Evolutionary conservation across 1,284 basidiomycete genomes (phyloP).

Genomic region (Cryptococcus neoformans): DNA sequence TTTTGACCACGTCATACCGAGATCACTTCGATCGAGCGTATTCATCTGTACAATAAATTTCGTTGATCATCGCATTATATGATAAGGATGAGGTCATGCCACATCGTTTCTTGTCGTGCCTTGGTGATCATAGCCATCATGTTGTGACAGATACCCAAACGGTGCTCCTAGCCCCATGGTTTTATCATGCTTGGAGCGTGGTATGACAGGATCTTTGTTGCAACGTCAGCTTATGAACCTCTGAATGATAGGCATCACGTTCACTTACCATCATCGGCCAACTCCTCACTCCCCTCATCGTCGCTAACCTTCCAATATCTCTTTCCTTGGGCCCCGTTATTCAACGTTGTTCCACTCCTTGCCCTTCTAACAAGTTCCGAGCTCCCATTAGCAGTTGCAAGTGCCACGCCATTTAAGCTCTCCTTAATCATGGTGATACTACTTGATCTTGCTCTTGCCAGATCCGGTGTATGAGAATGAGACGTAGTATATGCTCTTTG

Average conservation of each 20-base stretch:
- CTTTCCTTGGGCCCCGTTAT: background rate
- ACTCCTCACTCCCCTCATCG: background rate
- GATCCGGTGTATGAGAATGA: background rate
- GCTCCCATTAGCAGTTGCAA: conserved; percentile 1
- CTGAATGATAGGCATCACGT: background rate
- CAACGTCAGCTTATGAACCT: background rate
- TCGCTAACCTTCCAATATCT: background rate
- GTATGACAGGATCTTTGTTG: background rate
- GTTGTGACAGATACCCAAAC: too few relatives aligned
- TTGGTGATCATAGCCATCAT: too few relatives aligned
- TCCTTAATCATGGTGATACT: conserved; percentile 13
- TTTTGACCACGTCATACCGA: too few relatives aligned
- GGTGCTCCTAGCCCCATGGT: background rate
- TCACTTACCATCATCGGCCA: background rate
- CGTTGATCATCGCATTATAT: too few relatives aligned
- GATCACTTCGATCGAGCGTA: too few relatives aligned
- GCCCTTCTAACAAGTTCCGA: conserved; percentile 13
- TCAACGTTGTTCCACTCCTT: conserved; percentile 17
- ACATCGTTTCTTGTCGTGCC: too few relatives aligned
- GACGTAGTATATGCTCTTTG: conserved; percentile 7
- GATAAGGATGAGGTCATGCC: too few relatives aligned
- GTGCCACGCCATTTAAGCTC: conserved; percentile 9
- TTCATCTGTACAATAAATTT: too few relatives aligned
- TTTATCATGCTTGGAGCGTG: background rate
- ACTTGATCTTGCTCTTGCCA: conserved; percentile 11